Evolutionary conservation across 768 basidiomycete species (phyloP), one percentile per base, ranked within the genome.

Genomic region (Mycena olivaceomarginata): DNA sequence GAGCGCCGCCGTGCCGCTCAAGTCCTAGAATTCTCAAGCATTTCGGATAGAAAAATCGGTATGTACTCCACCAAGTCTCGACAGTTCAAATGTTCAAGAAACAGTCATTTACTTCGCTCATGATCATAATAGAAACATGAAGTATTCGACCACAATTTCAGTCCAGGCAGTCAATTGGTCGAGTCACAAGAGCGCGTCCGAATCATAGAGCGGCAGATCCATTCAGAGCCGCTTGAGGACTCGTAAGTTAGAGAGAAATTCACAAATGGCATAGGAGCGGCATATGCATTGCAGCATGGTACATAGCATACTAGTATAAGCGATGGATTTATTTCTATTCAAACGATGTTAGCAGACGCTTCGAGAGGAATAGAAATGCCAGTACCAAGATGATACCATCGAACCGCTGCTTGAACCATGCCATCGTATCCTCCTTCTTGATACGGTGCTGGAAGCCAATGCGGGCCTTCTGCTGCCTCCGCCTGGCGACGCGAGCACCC

Each of bases 351-450:
- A 79, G 57, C 40, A 48, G 7, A 60, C 39, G 65, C 25, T 8
- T n/a, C 6, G 31, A 31, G 1, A 53, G 25, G 16, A 18, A 41
- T 6, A 20, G n/a, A 77, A 46, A 40, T 37, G 67, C 71, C 25
- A 15, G 89, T 83, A 97, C 96, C 86, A 96, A 88, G 89, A 99
- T 97, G 86, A 98, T 97, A 89, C 97, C 97, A 86, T 99, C 97
- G 91, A 98, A 99, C 83, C 98, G 92, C 89, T 97, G 96, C 93
- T 99, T 99, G 97, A 98, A 99, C 98, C 98, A 99, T 79, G 94
- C 89, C 94, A 97, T 94, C 78, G 97, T 97, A 83, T 99, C 97
- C 84, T 99, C 97, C 91, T 96, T 97, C 92, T 93, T 96, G 81
- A 99, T 95, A 77, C 94, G 93, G 90, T 99, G 98, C 74, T 88